Base-by-base conservation (phyloP, 352 stramenopile genomes). In the Phytopythium montanum region DNA sequence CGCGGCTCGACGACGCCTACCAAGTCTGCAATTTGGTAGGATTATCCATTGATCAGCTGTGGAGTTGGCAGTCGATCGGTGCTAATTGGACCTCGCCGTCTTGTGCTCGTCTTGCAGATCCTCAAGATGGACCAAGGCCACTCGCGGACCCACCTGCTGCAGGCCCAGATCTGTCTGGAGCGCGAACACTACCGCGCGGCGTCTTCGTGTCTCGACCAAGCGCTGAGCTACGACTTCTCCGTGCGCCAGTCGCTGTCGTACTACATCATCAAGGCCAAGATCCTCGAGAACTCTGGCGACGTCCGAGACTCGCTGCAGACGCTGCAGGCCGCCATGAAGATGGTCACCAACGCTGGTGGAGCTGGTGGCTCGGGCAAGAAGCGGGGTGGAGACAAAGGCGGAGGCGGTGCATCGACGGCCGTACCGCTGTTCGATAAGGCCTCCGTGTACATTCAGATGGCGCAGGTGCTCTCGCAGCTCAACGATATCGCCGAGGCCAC, bases 161-260 rank as follows among this genome's bases (percentile, higher is more conserved):
- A 95, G 56, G 87, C 90, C 28, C 82, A 84, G 21, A 82, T 97
- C 28, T 85, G 71, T 52, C 62, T 97, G 1, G 84, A 92, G 39
- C 72, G 86, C 4, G 79, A 92, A 23, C 79, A 97, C 60, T 88
- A 81, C 60, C 75, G 71, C 10, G 81, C 73, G 2, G 88, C 92
- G 5, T 80, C 82, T 3, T 57, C 72, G 5, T 87, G 84, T 26
- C 69, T 98, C 16, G 90, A 98, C 41, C 79, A 96, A 48, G 92
- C 92, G 12, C 68, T 98, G 16, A 92, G 83, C 41, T 84, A 92
- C 54, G 85, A 98, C 60, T 98, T 98, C 59, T 80, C 72, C 0
- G 81, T 97, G 31, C 81, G 85, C 25, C 81, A 96, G 59, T 81
- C 75, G 52, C 78, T 93, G 23, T 73, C 77, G 44, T 98, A 94